Evolutionary conservation across 225 moss, liverwort and hornwort species (phyloP).

Genomic region (Pleurozium schreberi): DNA sequence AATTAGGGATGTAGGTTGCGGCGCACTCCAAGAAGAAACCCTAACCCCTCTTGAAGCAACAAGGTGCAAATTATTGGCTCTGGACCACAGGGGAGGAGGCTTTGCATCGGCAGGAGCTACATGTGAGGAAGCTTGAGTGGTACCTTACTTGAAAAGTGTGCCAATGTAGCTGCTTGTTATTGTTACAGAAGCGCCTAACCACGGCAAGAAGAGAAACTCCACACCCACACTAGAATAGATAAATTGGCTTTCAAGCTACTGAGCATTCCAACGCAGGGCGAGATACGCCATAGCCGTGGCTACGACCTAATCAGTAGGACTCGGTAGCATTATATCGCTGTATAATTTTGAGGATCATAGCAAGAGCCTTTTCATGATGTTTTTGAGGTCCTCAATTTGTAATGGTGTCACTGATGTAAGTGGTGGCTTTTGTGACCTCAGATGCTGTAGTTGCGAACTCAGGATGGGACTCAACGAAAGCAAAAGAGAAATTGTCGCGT

Average conservation of each 20-base stretch:
- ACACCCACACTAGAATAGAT: background rate
- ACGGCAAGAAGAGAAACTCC: background rate
- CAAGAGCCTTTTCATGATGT: background rate
- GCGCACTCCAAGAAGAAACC: background rate
- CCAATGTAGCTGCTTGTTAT: background rate
- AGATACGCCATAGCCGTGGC: background rate
- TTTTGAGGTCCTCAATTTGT: background rate
- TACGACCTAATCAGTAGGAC: background rate
- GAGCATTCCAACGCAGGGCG: background rate
- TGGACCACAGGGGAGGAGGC: background rate
- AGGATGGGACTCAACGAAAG: conserved; percentile 73
- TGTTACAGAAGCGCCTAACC: background rate
- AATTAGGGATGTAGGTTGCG: background rate
- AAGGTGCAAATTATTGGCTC: background rate
- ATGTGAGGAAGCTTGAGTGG: background rate
- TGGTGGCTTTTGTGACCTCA: background rate
- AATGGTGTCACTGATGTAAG: background rate
- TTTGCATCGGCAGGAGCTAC: background rate
- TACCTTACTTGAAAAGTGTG: background rate
- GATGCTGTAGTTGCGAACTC: conserved; percentile 64
- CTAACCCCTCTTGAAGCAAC: background rate
- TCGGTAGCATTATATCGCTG: background rate
- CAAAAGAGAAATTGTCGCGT: conserved; percentile 65
- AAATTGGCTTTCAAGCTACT: background rate
- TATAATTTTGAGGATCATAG: background rate